Evolutionary conservation across 2,329 filamentous ascomycete genomes (phyloP).

Genomic region (Fusarium sp.): DNA sequence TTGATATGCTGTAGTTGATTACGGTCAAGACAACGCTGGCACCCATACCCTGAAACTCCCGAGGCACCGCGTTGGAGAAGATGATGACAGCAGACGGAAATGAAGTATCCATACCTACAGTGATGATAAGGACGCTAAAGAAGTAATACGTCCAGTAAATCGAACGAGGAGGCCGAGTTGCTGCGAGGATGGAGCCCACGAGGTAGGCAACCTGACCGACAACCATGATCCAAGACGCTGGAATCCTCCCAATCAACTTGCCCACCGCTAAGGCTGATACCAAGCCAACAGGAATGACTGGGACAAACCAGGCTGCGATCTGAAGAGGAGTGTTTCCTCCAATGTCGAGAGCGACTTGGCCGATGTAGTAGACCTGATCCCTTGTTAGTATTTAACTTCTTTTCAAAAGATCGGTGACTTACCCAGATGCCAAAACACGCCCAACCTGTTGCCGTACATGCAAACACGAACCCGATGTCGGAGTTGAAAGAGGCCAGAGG

Average conservation of each 20-base stretch:
- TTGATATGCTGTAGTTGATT: constrained; percentile 19
- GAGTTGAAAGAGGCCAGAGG: constrained; percentile 10
- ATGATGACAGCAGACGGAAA: constrained; percentile 21
- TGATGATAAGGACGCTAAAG: constrained; percentile 33
- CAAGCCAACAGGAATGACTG: constrained; percentile 53
- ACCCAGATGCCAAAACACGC: constrained; percentile 25
- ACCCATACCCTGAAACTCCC: constrained; percentile 10
- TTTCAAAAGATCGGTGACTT: neutral
- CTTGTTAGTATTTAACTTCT: neutral
- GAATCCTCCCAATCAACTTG: constrained; percentile 47
- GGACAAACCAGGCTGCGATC: constrained; percentile 51
- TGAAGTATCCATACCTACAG: constrained; percentile 16
- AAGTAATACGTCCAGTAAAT: constrained; percentile 73
- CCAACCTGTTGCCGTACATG: constrained; percentile 20
- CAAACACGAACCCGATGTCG: constrained; percentile 19
- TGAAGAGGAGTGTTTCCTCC: constrained; percentile 54
- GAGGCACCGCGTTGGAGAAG: constrained; percentile 12
- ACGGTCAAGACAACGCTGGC: constrained; percentile 17
- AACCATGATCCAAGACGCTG: constrained; percentile 51
- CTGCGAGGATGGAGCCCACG: constrained; percentile 52
- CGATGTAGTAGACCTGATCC: constrained; percentile 6
- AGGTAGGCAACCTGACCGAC: constrained; percentile 55
- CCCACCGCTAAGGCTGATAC: constrained; percentile 55
- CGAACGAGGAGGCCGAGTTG: constrained; percentile 60
- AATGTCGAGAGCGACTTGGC: constrained; percentile 49